Evolutionary conservation across 148 eudicot species (phyloP), one percentile per base, ranked within the genome.

Genomic region (Persicaria tinctoria): DNA sequence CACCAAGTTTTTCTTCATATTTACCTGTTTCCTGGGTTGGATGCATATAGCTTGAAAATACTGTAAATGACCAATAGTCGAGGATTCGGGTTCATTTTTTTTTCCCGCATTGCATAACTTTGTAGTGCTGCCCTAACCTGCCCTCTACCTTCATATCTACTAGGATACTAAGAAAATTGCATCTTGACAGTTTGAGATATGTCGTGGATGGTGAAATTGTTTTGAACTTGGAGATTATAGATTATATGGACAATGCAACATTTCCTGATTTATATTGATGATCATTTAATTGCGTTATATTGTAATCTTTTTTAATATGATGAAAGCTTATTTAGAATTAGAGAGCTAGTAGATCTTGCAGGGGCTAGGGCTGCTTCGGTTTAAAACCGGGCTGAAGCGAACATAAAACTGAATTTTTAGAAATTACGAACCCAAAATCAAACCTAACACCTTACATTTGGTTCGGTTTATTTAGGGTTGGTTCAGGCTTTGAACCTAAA

Each of bases 91-190:
- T 63, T 63, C 68, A 32, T 17, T 2, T 10, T 10, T 63, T 63
- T 63, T 27, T 62, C 14, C 7, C 20, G 68, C 68, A 63, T 63
- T 63, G 9, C 68, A 60, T 13, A 32, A 10, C 45, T 63, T 11
- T 63, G 68, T 32, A 23, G 23, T 63, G 45, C 68, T 63, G 68
- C 44, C 63, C 3, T 27, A 63, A 27, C 46, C 45, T 32, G 41
- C 41, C 41, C 27, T 32, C 70, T 64, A 38, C 69, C 5, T 38
- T 23, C 20, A 13, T 41, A 38, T 47, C 48, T 66, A 66, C 48
- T 66, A 66, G 70, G 70, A 14, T 66, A 66, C 70, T 66, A 41
- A 66, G 70, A 66, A 66, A 66, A 10, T 32, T 66, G 70, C 70
- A 66, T 66, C 47, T 44, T 66, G 68, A 32, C 44, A 63, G 16